Evolutionary conservation across 257 asterid genomes (phyloP).

Genomic region (Salvia miltiorrhiza): DNA sequence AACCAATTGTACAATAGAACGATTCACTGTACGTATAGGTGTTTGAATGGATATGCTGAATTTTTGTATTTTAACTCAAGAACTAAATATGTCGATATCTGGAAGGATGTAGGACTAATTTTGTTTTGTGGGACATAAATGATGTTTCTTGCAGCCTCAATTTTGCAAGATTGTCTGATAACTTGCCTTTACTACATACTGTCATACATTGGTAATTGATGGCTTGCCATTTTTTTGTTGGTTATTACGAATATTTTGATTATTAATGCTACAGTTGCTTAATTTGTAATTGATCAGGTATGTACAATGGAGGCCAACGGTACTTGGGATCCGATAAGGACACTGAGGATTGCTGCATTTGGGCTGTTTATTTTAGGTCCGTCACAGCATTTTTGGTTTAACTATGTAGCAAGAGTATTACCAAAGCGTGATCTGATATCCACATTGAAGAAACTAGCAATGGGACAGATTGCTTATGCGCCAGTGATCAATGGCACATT

Average conservation of each 20-base stretch:
- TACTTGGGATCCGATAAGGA: conserved; percentile 53
- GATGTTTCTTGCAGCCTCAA: background rate
- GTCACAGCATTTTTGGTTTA: conserved; percentile 78
- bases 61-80: background rate
- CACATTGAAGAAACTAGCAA: conserved; percentile 68
- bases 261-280: background rate
- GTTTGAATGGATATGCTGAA: background rate
- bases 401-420: conserved; percentile 47
- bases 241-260: background rate
- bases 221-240: background rate
- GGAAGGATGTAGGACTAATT: background rate
- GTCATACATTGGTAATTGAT: background rate
- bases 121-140: background rate
- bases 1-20: background rate
- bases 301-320: conserved; percentile 53
- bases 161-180: background rate
- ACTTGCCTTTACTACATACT: background rate
- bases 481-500: conserved; percentile 54
- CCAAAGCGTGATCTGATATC: conserved; percentile 65
- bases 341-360: conserved; percentile 69
- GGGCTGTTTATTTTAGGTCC: conserved; percentile 81
- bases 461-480: conserved; percentile 70
- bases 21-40: background rate
- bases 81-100: background rate
- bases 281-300: conserved; percentile 38